A percentile compares a stretch with the other conserved stretches of the same genome.
Evolutionary conservation across 2,329 filamentous ascomycete species (phyloP).

Genomic region (Neocucurbitaria cava): DNA sequence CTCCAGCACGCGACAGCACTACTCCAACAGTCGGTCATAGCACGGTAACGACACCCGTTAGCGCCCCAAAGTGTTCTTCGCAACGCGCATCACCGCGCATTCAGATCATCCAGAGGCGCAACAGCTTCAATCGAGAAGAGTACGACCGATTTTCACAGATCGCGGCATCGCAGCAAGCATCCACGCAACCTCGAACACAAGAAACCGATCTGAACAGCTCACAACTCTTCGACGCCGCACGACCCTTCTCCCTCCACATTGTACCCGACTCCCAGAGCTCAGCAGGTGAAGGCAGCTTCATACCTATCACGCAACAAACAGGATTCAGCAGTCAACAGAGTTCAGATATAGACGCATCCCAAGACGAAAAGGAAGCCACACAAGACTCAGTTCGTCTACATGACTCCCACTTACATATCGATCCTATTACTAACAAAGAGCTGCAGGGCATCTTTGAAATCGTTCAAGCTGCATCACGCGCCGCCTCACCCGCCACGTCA

Average conservation of each 20-base stretch:
- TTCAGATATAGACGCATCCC: slow-evolving; percentile 6
- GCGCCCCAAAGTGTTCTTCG: neutral
- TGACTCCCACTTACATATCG: neutral
- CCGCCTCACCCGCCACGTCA: slow-evolving; percentile 26
- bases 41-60: neutral
- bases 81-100: slow-evolving; percentile 17
- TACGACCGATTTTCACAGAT: slow-evolving; percentile 33
- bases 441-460: slow-evolving; percentile 21
- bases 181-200: slow-evolving; percentile 1
- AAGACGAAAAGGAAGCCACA: slow-evolving; percentile 7
- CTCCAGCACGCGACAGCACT: slow-evolving; percentile 2
- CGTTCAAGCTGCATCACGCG: slow-evolving; percentile 12
- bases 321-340: slow-evolving; percentile 13
- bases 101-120: slow-evolving; percentile 16
- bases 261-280: slow-evolving; percentile 40
- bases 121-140: slow-evolving; percentile 26
- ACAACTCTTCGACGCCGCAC: slow-evolving; percentile 18
- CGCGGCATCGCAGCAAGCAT: slow-evolving; percentile 3
- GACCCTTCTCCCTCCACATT: slow-evolving; percentile 24
- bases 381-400: slow-evolving; percentile 18
- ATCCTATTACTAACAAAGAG: slow-evolving; percentile 9
- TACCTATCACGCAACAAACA: slow-evolving; percentile 28
- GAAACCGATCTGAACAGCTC: slow-evolving; percentile 26
- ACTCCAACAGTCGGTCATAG: neutral
- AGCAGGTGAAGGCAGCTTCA: slow-evolving; percentile 28